Evolutionary conservation across 2,329 filamentous ascomycete genomes (phyloP), one percentile per base, ranked within the genome.

Genomic region (Penicillium sp.): DNA sequence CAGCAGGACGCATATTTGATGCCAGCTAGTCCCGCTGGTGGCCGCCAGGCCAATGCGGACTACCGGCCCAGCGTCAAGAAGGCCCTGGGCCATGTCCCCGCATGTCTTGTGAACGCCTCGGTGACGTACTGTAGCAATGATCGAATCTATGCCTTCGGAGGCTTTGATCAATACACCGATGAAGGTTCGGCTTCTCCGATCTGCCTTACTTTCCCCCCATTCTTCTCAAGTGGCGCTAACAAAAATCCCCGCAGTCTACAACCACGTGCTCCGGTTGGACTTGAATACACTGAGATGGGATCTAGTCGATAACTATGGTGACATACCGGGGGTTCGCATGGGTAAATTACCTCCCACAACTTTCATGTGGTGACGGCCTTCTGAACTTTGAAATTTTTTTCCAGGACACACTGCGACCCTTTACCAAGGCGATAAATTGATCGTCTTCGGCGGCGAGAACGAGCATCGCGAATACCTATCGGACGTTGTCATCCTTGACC

Each of bases 81-180:
- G 64, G 89, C 88, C 11, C 78, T 88, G 44, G 88, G 88, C 42
- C 86, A 90, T 73, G 84, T 92, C 60, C 94, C 94, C 33, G 92
- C 94, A 31, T 97, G 92, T 68, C 81, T 99, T 44, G 92, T 99
- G 61, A 99, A 99, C 78, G 94, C 94, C 46, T 97, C 94, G 0
- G 92, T 97, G 54, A 99, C 94, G n/a, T 96, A 96, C 71, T 96
- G 94, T 66, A 92, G 92, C 53, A 94, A 96, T 74, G 94, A 97
- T 70, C 86, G 94, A 72, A 97, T 99, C 63, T 97, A 95, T 73
- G 94, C 92, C 10, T 99, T 99, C 77, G 94, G 94, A 39, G 94
- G 94, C 16, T 99, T 99, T 67, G 94, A 99, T 69, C 92, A 97
- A 73, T 97, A 96, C 69, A 99, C 94, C 0, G 94, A 99, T 70